A percentile compares a stretch with the other conserved stretches of the same genome.
phyloP scores from a whole-genome alignment of 108 stramenopile genomes.

The Pelagomonas calceolata region DNA sequence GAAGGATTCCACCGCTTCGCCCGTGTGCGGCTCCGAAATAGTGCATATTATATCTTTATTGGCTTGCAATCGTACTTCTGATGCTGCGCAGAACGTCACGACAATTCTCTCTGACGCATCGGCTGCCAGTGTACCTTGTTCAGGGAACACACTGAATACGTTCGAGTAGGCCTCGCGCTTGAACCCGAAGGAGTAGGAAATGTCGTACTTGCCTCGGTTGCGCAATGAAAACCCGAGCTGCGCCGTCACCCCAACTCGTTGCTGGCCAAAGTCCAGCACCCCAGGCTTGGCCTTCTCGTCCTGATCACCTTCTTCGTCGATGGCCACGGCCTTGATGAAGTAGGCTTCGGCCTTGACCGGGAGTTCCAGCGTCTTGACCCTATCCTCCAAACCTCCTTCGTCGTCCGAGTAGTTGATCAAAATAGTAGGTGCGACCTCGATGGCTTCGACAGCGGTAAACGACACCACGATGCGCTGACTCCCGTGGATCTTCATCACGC shows the following conservation, averaged over 20 bases:
- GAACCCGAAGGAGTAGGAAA: slow-evolving; percentile 28
- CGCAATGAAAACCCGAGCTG: slow-evolving; percentile 25
- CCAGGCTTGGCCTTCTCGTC: slow-evolving; percentile 20
- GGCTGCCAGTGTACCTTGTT: slow-evolving; percentile 17
- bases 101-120: slow-evolving; percentile 7
- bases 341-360: slow-evolving; percentile 40
- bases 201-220: slow-evolving; percentile 45
- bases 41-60: slow-evolving; percentile 38
- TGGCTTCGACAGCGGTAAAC: slow-evolving; percentile 31
- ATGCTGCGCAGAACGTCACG: slow-evolving; percentile 28
- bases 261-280: slow-evolving; percentile 33
- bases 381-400: slow-evolving; percentile 30
- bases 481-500: slow-evolving; percentile 22
- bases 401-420: slow-evolving; percentile 31
- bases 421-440: slow-evolving; percentile 19
- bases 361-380: neutral
- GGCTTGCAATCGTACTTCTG: slow-evolving; percentile 27
- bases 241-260: slow-evolving; percentile 34
- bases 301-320: slow-evolving; percentile 18
- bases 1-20: slow-evolving; percentile 44
- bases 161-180: slow-evolving; percentile 13
- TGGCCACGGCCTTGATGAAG: slow-evolving; percentile 36
- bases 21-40: slow-evolving; percentile 41
- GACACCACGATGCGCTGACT: slow-evolving; percentile 15
- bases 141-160: slow-evolving; percentile 26